Evolutionary conservation across 2,329 filamentous ascomycete genomes (phyloP).

Genomic region (Fusarium falciforme): DNA sequence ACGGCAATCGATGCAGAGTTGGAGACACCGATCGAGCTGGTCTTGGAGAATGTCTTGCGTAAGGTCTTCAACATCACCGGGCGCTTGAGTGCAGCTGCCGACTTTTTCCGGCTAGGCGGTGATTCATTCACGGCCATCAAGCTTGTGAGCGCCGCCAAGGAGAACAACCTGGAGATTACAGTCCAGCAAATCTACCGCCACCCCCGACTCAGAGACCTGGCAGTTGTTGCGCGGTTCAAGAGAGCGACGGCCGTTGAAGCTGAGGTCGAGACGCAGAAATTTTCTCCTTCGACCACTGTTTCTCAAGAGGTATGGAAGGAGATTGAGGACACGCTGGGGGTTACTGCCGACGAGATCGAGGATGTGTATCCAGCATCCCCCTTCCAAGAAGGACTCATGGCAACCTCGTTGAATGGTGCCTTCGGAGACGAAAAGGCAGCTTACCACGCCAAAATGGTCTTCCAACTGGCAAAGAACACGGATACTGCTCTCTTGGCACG

Average conservation of each 20-base stretch:
- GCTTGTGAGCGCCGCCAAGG: neutral
- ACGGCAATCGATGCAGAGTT: neutral
- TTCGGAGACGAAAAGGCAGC: neutral
- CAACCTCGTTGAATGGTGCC: neutral
- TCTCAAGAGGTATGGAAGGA: neutral
- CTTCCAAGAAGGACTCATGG: neutral
- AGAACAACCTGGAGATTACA: neutral
- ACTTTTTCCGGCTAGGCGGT: neutral
- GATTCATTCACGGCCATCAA: neutral
- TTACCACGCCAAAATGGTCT: neutral
- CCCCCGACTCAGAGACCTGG: neutral
- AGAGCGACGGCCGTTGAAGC: neutral
- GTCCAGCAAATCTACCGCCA: neutral
- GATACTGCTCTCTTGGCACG: neutral
- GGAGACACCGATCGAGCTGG: neutral
- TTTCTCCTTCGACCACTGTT: neutral
- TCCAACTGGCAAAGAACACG: neutral
- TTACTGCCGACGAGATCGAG: neutral
- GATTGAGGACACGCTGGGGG: neutral
- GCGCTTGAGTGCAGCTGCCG: neutral
- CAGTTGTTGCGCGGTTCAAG: neutral
- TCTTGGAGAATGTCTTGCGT: neutral
- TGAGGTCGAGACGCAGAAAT: neutral
- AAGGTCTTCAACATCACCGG: neutral
- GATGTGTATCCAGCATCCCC: neutral